phyloP scores from a whole-genome alignment of 129 eudicot species.

The Silybum marianum region DNA sequence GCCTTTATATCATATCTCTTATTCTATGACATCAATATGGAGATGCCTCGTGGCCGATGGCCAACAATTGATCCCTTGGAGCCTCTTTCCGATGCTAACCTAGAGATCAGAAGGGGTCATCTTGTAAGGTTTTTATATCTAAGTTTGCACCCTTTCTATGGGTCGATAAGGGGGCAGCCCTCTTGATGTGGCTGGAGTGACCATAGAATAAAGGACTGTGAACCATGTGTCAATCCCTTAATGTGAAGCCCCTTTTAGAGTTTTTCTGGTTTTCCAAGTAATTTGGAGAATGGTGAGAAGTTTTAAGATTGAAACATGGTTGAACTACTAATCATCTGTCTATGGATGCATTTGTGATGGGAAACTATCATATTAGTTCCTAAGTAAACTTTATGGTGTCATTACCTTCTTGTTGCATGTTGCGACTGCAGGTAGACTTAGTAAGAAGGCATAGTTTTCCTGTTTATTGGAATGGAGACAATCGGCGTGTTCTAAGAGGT shows the following conservation, averaged over 20 bases:
- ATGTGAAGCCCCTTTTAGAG: background rate
- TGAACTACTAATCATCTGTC: background rate
- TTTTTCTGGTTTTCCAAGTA: background rate
- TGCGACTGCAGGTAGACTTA: slow-evolving; percentile 80
- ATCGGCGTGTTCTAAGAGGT: slow-evolving; percentile 95
- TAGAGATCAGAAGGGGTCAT: background rate
- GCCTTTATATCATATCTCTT: background rate
- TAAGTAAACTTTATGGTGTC: slow-evolving; percentile 2
- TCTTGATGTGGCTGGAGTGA: background rate
- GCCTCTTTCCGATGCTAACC: background rate
- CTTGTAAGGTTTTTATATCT: background rate
- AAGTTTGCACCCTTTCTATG: background rate
- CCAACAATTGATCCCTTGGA: background rate
- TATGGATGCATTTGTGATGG: background rate
- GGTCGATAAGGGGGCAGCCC: background rate
- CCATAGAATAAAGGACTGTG: background rate
- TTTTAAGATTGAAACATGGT: background rate
- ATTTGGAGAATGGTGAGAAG: slow-evolving; percentile 2
- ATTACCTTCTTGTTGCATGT: slow-evolving; percentile 17
- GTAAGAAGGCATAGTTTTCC: slow-evolving; percentile 90
- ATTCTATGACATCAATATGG: background rate
- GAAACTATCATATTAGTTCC: background rate
- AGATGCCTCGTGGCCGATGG: background rate
- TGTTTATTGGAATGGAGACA: slow-evolving; percentile 98
- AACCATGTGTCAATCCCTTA: background rate